A percentile compares a stretch with the other conserved stretches of the same genome.
Evolutionary conservation across 768 basidiomycete species (phyloP).

Genomic region (Leucogyrophana mollusca): DNA sequence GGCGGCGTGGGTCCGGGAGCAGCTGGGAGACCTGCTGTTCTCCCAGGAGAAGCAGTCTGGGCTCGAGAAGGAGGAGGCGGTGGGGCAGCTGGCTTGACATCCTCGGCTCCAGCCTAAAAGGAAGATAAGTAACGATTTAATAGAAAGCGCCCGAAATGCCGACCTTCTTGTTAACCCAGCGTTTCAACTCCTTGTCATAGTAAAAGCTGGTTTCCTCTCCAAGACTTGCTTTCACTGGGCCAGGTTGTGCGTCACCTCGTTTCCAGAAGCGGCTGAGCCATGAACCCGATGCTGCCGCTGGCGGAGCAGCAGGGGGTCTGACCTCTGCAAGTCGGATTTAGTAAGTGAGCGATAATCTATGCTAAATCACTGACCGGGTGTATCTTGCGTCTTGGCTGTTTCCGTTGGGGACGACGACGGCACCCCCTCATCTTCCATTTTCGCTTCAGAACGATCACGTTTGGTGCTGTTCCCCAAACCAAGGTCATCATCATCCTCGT

Average conservation of each 20-base stretch:
- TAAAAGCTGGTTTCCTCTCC: conserved; percentile 90
- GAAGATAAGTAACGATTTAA: conserved; percentile 2
- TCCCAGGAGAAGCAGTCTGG: conserved; percentile 82
- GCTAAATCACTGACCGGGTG: conserved; percentile 24
- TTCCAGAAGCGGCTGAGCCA: conserved; percentile 89
- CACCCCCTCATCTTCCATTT: conserved; percentile 23
- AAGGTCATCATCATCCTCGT: conserved; percentile 83
- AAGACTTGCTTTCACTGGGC: conserved; percentile 86
- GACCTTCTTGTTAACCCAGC: conserved; percentile 96
- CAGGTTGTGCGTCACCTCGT: conserved; percentile 56
- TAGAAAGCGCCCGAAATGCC: conserved; percentile 11
- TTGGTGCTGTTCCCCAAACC: conserved; percentile 81
- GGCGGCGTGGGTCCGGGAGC: conserved; percentile 35
- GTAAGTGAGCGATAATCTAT: neutral
- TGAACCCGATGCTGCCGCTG: conserved; percentile 42
- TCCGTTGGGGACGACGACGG: conserved; percentile 17
- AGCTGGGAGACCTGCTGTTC: conserved; percentile 35
- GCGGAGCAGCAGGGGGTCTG: conserved; percentile 12
- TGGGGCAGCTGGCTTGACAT: conserved; percentile 51
- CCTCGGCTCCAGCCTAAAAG: conserved; percentile 52
- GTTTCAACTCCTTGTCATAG: conserved; percentile 92
- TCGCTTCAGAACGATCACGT: conserved; percentile 28
- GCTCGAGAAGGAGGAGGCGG: conserved; percentile 82
- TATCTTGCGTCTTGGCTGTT: conserved; percentile 21
- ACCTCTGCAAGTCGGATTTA: conserved; percentile 6